Conservation (phyloP, 2,329 filamentous ascomycete species). For the Fusarium mangiferae region DNA sequence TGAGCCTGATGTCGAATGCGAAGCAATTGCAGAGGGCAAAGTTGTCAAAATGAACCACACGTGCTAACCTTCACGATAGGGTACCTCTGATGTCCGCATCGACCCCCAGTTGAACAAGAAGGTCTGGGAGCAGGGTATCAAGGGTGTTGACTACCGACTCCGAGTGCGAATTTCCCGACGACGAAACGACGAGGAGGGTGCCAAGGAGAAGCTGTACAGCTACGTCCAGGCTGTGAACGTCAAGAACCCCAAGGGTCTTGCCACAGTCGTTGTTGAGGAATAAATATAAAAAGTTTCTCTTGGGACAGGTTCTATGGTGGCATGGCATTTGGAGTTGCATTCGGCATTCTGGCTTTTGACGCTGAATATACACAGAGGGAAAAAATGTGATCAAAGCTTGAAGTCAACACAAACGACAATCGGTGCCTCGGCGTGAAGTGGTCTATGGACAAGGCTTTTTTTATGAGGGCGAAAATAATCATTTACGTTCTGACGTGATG, state of each 20-base stretch:
- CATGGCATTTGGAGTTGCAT: conserved; percentile 61
- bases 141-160: conserved; percentile 97
- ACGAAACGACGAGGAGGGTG: conserved; percentile 99
- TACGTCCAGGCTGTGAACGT: conserved; percentile 99
- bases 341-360: conserved; percentile 58
- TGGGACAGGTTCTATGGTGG: conserved; percentile 56
- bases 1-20: conserved; percentile 14
- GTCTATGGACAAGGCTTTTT: conserved; percentile 35
- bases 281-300: conserved; percentile 58
- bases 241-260: conserved; percentile 98
- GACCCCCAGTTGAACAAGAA: conserved; percentile 99
- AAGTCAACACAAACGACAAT: conserved; percentile 41
- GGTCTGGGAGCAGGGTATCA: conserved; percentile 99
- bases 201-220: conserved; percentile 99
- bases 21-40: conserved; percentile 21
- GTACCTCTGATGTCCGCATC: conserved; percentile 95
- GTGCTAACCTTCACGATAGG: conserved; percentile 63
- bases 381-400: conserved; percentile 51
- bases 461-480: conserved; percentile 39
- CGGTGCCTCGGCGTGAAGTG: conserved; percentile 45
- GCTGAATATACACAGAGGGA: conserved; percentile 52
- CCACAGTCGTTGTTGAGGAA: conserved; percentile 87
- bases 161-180: conserved; percentile 98
- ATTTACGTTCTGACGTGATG: conserved; percentile 39
- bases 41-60: neutral